Evolutionary conservation across 495 filamentous ascomycete species (phyloP), one percentile per base, ranked within the genome.

Genomic region (Tuber indicum): DNA sequence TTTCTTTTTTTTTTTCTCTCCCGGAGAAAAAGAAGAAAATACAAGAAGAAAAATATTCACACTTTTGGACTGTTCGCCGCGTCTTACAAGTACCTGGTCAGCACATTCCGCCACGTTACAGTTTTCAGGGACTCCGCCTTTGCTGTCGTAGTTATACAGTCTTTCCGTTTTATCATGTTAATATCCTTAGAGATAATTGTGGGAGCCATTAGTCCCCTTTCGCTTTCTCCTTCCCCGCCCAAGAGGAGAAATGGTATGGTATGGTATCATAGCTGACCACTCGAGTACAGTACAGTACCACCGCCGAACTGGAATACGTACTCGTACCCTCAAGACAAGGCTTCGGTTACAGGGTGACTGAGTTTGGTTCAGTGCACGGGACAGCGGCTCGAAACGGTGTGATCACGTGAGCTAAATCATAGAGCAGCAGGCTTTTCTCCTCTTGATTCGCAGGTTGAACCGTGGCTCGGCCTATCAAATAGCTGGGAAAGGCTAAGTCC

Each of bases 61-160:
- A 19, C 26, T 36, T 17, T 32, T 5, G 26, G 58, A 12, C 16
- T 36, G 58, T 66, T 36, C 6, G 58, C 26, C 4, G 58, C 36
- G 26, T 32, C 58, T 17, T 36, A 36, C 58, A 16, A 14, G 58
- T 66, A 66, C 58, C 26, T 32, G 58, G 17, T 66, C 58, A 66
- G 58, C 58, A 36, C 26, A 66, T 66, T 36, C 58, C 58, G 58
- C 58, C 58, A 66, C 58, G 58, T 66, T 66, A 66, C 58, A 66
- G 17, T 66, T 36, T 36, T 66, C 26, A 36, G 58, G 26, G 26
- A 66, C 26, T 66, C 58, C 26, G 58, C 58, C 26, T 36, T 36
- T 19, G 58, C 6, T 66, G 58, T 66, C 58, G 58, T 6, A 17
- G 26, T n/a, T 62, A 66, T 66, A 36, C 52, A 14, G 3, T 26